Evolutionary conservation across 2,329 filamentous ascomycete species (phyloP).

Genomic region (Nemania serpens): DNA sequence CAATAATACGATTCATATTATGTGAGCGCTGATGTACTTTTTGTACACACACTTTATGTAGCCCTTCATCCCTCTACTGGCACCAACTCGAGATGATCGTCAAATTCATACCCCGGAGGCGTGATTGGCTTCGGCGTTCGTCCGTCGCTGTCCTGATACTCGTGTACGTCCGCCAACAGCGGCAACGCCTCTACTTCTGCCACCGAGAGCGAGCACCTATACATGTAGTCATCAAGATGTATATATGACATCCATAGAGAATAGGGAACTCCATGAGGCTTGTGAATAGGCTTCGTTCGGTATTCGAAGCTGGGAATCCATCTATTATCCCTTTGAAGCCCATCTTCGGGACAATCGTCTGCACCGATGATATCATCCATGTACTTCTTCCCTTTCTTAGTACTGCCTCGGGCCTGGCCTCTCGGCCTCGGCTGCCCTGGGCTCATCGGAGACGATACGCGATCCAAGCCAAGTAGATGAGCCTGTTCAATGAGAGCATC

Average conservation of each 20-base stretch:
- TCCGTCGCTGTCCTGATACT: slow-evolving; percentile 20
- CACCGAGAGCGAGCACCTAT: slow-evolving; percentile 15
- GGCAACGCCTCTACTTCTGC: slow-evolving; percentile 13
- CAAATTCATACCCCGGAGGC: slow-evolving; percentile 13
- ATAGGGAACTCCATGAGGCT: background rate
- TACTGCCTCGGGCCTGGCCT: background rate
- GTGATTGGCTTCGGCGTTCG: slow-evolving; percentile 2
- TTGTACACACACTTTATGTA: background rate
- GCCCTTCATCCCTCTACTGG: background rate
- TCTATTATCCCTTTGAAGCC: background rate
- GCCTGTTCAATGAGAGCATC: slow-evolving; percentile 16
- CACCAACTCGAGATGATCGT: slow-evolving; percentile 17
- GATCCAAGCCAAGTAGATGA: background rate
- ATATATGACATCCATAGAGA: slow-evolving; percentile 20
- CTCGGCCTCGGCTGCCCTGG: background rate
- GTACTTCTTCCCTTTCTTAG: slow-evolving; percentile 11
- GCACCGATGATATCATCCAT: slow-evolving; percentile 11
- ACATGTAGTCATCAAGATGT: slow-evolving; percentile 17
- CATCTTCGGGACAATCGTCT: background rate
- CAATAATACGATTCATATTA: background rate
- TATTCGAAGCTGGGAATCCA: slow-evolving; percentile 24
- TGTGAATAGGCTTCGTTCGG: background rate
- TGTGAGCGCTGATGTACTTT: background rate
- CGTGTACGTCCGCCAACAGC: slow-evolving; percentile 16
- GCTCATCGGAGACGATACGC: background rate